A percentile compares a stretch with the other conserved stretches of the same genome.
Conservation (phyloP, 495 filamentous ascomycete genomes). For the Podospora didyma region DNA sequence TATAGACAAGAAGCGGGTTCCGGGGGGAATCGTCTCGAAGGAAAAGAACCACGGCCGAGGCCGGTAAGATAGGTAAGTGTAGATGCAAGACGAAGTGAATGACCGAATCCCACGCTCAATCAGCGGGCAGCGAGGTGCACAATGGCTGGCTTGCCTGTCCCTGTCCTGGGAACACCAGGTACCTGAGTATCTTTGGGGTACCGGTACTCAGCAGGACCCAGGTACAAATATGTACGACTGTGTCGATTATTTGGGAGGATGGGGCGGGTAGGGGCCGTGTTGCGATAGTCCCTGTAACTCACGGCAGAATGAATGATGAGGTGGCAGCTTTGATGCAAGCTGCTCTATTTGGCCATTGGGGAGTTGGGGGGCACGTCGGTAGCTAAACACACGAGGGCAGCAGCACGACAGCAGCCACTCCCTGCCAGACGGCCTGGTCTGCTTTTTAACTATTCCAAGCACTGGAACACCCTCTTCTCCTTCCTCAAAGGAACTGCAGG, state of each 20-base stretch:
- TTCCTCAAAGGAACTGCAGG: too few species aligned
- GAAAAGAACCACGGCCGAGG: conserved; percentile 1
- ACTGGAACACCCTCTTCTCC: background rate
- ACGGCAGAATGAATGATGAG: conserved; percentile 34
- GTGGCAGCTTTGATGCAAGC: conserved; percentile 35
- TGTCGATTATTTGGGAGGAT: conserved; percentile 24
- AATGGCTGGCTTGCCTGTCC: conserved; percentile 13
- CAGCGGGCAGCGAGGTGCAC: conserved; percentile 28
- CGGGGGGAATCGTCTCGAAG: conserved; percentile 14
- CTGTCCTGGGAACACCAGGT: background rate
- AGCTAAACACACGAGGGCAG: conserved; percentile 5
- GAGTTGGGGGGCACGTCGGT: conserved; percentile 19
- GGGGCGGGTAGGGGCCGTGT: conserved; percentile 30
- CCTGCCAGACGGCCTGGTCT: too few species aligned
- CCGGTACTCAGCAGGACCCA: conserved; percentile 29
- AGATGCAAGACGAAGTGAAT: conserved; percentile 27
- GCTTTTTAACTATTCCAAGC: background rate
- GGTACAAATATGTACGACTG: conserved; percentile 27
- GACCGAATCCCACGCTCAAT: conserved; percentile 24
- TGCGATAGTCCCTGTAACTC: conserved; percentile 26
- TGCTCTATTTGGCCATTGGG: conserved; percentile 26
- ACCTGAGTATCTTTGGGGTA: conserved; percentile 23
- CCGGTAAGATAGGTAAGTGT: background rate
- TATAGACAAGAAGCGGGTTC: conserved; percentile 14
- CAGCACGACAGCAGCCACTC: background rate